phyloP scores from a whole-genome alignment of 106 monocot genomes.

The Acorus gramineus region DNA sequence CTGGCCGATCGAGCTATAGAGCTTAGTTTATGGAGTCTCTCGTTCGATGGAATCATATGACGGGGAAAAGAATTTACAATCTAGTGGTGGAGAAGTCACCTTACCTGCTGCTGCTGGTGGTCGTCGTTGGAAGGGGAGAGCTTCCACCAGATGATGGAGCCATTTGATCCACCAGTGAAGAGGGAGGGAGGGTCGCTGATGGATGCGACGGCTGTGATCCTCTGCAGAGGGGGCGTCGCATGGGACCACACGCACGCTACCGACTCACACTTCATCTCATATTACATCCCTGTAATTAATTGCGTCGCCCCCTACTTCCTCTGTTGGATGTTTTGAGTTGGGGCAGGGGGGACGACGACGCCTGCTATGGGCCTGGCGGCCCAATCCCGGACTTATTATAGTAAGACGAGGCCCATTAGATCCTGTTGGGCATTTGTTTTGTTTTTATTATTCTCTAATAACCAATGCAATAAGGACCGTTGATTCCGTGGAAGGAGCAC shows the following conservation, averaged over 20 bases:
- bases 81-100: not conserved
- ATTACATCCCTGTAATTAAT: not conserved
- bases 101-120: not conserved
- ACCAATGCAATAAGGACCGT: too few species aligned
- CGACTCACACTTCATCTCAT: slow-evolving; percentile 63
- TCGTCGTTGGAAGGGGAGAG: slow-evolving; percentile 14
- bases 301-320: not conserved
- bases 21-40: too few species aligned
- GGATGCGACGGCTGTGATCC: slow-evolving; percentile 28
- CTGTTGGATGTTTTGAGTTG: not conserved
- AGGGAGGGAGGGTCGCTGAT: slow-evolving; percentile 24
- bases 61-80: not conserved
- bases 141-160: slow-evolving; percentile 71
- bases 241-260: slow-evolving; percentile 59
- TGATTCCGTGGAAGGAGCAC: too few species aligned
- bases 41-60: not conserved
- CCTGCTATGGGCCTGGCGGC: too few species aligned
- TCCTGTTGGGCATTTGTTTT: too few species aligned
- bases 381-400: too few species aligned
- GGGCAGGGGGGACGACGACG: too few species aligned
- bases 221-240: slow-evolving; percentile 42
- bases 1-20: not conserved
- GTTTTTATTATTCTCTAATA: too few species aligned
- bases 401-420: too few species aligned
- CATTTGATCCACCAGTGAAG: slow-evolving; percentile 76